A percentile compares a stretch with the other conserved stretches of the same genome.
These are phyloP conservation scores for Quercus tomentella DNA, from an alignment of 331 rosid genomes.

Conservation along the genomic window DNA sequence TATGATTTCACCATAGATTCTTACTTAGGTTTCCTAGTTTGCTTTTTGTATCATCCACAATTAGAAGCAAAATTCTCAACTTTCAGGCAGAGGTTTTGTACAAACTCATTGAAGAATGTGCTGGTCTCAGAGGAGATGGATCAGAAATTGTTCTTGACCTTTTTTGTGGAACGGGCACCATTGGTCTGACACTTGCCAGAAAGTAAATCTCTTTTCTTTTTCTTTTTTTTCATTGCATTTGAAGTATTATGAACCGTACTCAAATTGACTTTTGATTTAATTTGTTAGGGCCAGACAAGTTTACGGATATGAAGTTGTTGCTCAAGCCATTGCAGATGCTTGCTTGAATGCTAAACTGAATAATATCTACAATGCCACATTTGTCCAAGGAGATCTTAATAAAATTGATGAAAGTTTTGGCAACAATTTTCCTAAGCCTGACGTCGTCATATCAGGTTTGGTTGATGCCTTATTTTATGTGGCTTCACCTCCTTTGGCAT, in stretches of 20 bases:
- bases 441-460: slow-evolving; percentile 84
- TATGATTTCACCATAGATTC: neutral
- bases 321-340: slow-evolving; percentile 89
- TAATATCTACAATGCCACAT: slow-evolving; percentile 77
- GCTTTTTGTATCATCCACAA: slow-evolving; percentile 7
- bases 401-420: slow-evolving; percentile 88
- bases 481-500: slow-evolving; percentile 11
- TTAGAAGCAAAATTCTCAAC: slow-evolving; percentile 13
- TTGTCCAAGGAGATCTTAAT: slow-evolving; percentile 88
- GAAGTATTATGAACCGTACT: neutral
- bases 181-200: slow-evolving; percentile 87
- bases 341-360: slow-evolving; percentile 70
- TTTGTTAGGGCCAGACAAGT: slow-evolving; percentile 70
- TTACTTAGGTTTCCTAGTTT: slow-evolving; percentile 17
- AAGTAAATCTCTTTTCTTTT: slow-evolving; percentile 38
- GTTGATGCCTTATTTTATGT: neutral
- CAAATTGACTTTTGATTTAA: neutral
- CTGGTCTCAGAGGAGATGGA: slow-evolving; percentile 77
- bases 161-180: slow-evolving; percentile 98
- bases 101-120: slow-evolving; percentile 77
- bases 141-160: slow-evolving; percentile 92
- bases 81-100: slow-evolving; percentile 89
- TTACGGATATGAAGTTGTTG: slow-evolving; percentile 90
- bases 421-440: slow-evolving; percentile 81
- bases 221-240: neutral